Conservation (phyloP, 345 rosid genomes). For the Eucalyptus globulus region DNA sequence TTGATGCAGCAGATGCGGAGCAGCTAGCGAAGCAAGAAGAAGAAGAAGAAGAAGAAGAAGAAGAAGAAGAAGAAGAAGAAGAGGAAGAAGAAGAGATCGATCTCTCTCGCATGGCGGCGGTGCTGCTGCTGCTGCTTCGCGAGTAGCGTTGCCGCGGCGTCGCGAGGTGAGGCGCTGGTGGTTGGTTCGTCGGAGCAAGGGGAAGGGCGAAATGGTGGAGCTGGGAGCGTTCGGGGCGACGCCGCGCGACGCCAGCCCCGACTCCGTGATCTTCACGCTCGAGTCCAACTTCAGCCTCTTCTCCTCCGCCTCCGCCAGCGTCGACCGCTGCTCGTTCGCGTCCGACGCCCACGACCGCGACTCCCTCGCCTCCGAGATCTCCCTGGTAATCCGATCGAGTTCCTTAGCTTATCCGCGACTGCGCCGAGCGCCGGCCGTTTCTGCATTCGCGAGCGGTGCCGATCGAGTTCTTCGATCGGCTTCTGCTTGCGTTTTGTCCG, state of each 20-base stretch:
- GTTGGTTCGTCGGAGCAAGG: no score
- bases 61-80: not conserved
- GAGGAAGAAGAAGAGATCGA: not conserved
- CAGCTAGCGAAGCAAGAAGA: not conserved
- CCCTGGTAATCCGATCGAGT: constrained; percentile 22
- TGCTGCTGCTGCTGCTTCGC: not conserved
- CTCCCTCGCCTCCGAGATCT: constrained; percentile 48
- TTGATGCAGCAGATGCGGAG: not conserved
- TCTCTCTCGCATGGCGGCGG: not conserved
- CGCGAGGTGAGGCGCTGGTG: not conserved
- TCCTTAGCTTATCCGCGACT: no score
- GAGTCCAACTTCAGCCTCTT: constrained; percentile 79
- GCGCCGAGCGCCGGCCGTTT: not conserved
- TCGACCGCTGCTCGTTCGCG: constrained; percentile 82
- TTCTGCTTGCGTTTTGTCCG: not conserved
- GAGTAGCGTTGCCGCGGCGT: not conserved
- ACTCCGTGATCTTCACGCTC: constrained; percentile 69
- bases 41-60: not conserved
- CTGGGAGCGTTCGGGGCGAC: constrained; percentile 7
- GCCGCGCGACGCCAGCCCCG: constrained; percentile 70
- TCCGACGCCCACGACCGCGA: constrained; percentile 72
- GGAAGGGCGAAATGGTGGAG: not conserved
- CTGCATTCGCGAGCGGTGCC: not conserved
- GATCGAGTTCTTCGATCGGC: not conserved
- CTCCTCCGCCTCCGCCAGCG: constrained; percentile 87